Base-by-base conservation (phyloP, 441 rosid species). In the Raphanus hybrid region DNA sequence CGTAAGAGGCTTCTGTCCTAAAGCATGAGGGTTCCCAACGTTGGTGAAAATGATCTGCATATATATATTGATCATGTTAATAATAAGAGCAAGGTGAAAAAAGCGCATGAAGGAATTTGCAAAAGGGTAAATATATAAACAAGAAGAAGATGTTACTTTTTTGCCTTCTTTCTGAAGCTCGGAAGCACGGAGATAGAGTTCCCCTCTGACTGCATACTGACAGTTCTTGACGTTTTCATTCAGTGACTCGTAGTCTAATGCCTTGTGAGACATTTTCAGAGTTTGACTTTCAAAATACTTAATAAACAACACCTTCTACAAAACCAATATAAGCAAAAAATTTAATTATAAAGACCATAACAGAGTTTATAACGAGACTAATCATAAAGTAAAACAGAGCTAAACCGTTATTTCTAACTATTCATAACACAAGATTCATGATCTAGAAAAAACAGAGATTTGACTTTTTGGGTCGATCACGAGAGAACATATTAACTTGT, bases 111-210 rank as follows among this genome's bases (percentile, higher is more conserved):
- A 2, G 10, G 26, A 23, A 23, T 61, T 45, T 10, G 26, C 60
- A 16, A 58, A 29, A 70, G 43, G 6, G 43, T 20, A n/a, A 23
- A 57, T 23, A 23, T 23, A 4, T 14, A 41, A 41, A 50, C 7
- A 34, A 5, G 5, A 34, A 29, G 9, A 73, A 64, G 1, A 74
- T 27, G 12, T 2, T 84, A 94, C 99, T 92, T 88, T 95, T 85
- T 95, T 95, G 80, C 98, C 99, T 85, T 92, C 98, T 86, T 91
- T 91, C 79, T 95, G 97, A 84, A 95, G 99, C 90, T 95, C 93
- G 67, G 98, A 90, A 76, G 99, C 99, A 84, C 98, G 94, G 84
- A 95, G 98, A 78, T 95, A 95, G 77, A 95, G 79, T 86, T 95
- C 99, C 3, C 99, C 99, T 83, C 98, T 88, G 0, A 95, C 97